These are phyloP conservation scores for Barnettozyma sucrosica DNA, from an alignment of 805 yeast genomes.

Conservation along the genomic window DNA sequence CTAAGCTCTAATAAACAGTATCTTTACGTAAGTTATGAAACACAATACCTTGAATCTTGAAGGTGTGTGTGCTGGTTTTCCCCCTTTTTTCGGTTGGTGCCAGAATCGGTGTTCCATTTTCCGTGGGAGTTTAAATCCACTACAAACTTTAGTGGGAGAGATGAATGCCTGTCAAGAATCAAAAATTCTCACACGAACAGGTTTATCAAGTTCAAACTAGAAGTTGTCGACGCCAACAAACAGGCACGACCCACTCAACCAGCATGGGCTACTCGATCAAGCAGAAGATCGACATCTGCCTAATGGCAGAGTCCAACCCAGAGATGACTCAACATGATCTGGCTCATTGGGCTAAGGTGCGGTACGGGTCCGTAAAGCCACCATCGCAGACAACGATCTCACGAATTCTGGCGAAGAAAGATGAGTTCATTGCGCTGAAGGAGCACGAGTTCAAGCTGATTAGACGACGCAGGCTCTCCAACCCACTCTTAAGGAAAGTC, in stretches of 20 bases:
- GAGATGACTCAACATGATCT: slow-evolving; percentile 62
- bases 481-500: slow-evolving; percentile 52
- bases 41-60: no score
- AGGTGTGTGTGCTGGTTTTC: no score
- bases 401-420: slow-evolving; percentile 50
- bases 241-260: background rate
- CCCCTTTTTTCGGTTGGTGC: no score
- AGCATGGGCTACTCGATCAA: slow-evolving; percentile 52
- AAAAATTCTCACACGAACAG: background rate
- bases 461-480: slow-evolving; percentile 41
- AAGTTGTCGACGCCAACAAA: no score
- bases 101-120: background rate
- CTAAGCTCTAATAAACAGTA: no score
- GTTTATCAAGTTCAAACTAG: background rate
- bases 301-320: slow-evolving; percentile 62
- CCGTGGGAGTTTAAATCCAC: background rate
- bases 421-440: slow-evolving; percentile 44
- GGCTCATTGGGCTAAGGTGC: slow-evolving; percentile 57
- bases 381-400: slow-evolving; percentile 69
- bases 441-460: slow-evolving; percentile 47
- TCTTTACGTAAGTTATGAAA: no score
- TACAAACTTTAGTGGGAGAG: background rate
- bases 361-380: slow-evolving; percentile 45
- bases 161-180: background rate
- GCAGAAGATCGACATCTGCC: slow-evolving; percentile 61